Conservation (phyloP, 2,329 filamentous ascomycete genomes). For the Neofusicoccum cordaticola region DNA sequence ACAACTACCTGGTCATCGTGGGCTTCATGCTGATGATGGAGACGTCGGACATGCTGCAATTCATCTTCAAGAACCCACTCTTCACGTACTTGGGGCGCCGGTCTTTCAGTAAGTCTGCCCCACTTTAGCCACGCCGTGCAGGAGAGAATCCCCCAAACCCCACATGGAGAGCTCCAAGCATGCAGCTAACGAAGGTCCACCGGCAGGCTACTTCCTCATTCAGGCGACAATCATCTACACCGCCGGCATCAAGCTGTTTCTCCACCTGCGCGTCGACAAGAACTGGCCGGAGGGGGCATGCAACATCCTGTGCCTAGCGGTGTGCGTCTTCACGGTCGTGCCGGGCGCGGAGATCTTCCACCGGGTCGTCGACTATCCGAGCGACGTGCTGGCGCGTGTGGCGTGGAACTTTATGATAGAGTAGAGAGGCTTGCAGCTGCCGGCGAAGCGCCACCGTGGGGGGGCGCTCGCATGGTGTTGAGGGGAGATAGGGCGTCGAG, state of each 20-base stretch:
- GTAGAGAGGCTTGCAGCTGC: background rate
- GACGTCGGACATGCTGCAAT: slow-evolving; percentile 36
- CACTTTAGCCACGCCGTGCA: background rate
- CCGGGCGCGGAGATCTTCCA: slow-evolving; percentile 31
- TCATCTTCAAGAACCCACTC: slow-evolving; percentile 32
- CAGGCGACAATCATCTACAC: slow-evolving; percentile 44
- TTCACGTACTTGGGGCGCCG: slow-evolving; percentile 41
- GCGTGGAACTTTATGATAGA: slow-evolving; percentile 17
- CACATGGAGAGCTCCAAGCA: background rate
- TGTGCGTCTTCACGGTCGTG: slow-evolving; percentile 27
- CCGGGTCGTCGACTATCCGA: slow-evolving; percentile 29
- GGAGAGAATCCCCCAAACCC: background rate
- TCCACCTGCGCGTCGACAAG: slow-evolving; percentile 22
- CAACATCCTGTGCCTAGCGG: slow-evolving; percentile 21
- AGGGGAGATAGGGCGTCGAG: background rate
- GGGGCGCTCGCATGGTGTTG: background rate
- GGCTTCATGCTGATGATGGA: slow-evolving; percentile 43
- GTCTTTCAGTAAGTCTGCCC: slow-evolving; percentile 42
- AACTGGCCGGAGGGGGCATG: slow-evolving; percentile 19
- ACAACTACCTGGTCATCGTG: slow-evolving; percentile 45
- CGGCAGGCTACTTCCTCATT: slow-evolving; percentile 41
- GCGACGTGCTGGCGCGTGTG: slow-evolving; percentile 11
- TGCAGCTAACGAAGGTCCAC: background rate
- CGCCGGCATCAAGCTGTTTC: slow-evolving; percentile 47
- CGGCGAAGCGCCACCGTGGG: too few species aligned